phyloP scores from a whole-genome alignment of 805 yeast species.

The Metschnikowia aberdeeniae region DNA sequence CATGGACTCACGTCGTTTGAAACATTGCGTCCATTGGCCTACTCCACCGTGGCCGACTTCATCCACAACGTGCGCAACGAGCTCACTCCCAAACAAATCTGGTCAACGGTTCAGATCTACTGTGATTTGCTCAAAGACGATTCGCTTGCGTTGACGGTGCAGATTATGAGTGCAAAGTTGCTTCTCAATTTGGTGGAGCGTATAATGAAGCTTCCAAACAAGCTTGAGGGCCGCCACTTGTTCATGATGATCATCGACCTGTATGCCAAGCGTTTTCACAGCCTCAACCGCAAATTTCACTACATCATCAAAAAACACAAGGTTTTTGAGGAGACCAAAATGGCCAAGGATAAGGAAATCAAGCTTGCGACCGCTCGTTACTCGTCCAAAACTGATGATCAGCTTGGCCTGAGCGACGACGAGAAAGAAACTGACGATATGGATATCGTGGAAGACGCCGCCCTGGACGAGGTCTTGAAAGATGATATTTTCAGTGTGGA shows the following conservation, averaged over 20 bases:
- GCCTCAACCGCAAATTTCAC: slow-evolving; percentile 67
- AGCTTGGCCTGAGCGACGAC: not conserved
- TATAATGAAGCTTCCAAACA: slow-evolving; percentile 75
- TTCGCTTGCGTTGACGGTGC: slow-evolving; percentile 81
- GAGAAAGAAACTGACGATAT: slow-evolving; percentile 11
- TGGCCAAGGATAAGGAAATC: slow-evolving; percentile 38
- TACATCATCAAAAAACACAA: slow-evolving; percentile 61
- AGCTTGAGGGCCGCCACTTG: slow-evolving; percentile 77
- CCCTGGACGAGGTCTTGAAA: slow-evolving; percentile 6
- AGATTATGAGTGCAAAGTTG: slow-evolving; percentile 93
- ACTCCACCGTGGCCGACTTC: slow-evolving; percentile 92
- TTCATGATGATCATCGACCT: slow-evolving; percentile 84
- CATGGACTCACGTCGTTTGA: slow-evolving; percentile 90
- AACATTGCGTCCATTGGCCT: slow-evolving; percentile 87
- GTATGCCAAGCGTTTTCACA: slow-evolving; percentile 74
- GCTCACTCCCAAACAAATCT: slow-evolving; percentile 73
- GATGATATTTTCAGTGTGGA: slow-evolving; percentile 33
- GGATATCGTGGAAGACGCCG: slow-evolving; percentile 15
- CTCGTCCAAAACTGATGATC: slow-evolving; percentile 21
- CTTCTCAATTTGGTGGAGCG: slow-evolving; percentile 84
- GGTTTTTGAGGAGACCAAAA: slow-evolving; percentile 43
- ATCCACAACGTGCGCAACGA: slow-evolving; percentile 88
- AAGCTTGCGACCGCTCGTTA: slow-evolving; percentile 39
- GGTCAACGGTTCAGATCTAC: slow-evolving; percentile 82
- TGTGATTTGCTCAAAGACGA: slow-evolving; percentile 78